Evolutionary conservation across 345 rosid species (phyloP).

Genomic region (Anastatica hierochuntica): DNA sequence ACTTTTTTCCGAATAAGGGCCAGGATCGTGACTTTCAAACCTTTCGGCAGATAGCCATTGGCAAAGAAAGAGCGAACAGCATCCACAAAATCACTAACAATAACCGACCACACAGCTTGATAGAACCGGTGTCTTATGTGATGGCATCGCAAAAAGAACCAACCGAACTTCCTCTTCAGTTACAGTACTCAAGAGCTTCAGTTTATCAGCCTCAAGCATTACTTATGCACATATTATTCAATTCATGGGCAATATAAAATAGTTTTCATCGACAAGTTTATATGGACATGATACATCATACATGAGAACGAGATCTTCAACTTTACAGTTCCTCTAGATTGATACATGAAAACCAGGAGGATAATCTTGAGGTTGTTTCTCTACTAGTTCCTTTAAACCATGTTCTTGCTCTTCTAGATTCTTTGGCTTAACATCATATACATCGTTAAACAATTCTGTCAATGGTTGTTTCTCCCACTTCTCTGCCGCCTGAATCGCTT

Average conservation of each 20-base stretch:
- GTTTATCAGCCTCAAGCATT: background rate
- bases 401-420: constrained; percentile 56
- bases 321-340: constrained; percentile 4
- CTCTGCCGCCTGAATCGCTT: constrained; percentile 67
- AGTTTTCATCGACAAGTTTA: too few species aligned
- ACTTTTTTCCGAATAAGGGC: too few species aligned
- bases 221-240: background rate
- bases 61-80: too few species aligned
- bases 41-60: too few species aligned
- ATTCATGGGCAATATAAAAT: too few species aligned
- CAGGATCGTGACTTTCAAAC: too few species aligned
- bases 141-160: too few species aligned
- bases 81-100: too few species aligned
- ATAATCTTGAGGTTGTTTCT: constrained; percentile 40
- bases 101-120: too few species aligned
- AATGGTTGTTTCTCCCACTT: constrained; percentile 46
- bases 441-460: constrained; percentile 48
- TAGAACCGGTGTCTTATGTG: too few species aligned
- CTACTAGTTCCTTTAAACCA: constrained; percentile 37
- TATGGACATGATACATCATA: background rate
- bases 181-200: background rate
- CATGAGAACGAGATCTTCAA: background rate
- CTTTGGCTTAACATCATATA: constrained; percentile 45
- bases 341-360: constrained; percentile 46
- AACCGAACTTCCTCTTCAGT: too few species aligned